Conservation (phyloP, 2,329 filamentous ascomycete genomes). For the Podosphaera fusca region DNA sequence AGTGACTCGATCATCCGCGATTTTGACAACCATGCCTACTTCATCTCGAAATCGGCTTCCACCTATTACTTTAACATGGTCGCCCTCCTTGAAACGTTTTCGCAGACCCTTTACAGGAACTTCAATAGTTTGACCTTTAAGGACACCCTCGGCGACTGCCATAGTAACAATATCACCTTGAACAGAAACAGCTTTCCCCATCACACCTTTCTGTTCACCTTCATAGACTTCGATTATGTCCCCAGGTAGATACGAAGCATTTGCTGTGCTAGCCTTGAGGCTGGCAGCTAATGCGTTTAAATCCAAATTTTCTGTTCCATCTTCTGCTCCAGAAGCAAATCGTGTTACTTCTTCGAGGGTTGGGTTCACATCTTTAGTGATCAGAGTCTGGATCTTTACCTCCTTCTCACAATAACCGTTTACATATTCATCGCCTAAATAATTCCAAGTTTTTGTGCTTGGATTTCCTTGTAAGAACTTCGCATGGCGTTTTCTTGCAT, state of each 20-base stretch:
- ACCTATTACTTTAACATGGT: constrained; percentile 96
- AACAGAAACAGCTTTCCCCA: constrained; percentile 66
- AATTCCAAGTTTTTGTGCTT: constrained; percentile 47
- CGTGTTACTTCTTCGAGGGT: constrained; percentile 87
- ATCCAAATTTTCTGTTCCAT: constrained; percentile 84
- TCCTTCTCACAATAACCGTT: constrained; percentile 88
- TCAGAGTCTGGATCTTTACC: constrained; percentile 68
- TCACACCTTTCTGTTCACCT: constrained; percentile 80
- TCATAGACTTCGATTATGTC: constrained; percentile 94
- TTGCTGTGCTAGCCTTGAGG: constrained; percentile 60
- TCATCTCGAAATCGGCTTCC: constrained; percentile 87
- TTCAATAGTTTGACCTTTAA: constrained; percentile 68
- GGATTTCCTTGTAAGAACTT: constrained; percentile 27
- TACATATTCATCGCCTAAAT: constrained; percentile 72
- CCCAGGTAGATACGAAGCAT: constrained; percentile 70
- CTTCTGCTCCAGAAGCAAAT: constrained; percentile 70
- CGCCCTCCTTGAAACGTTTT: constrained; percentile 79
- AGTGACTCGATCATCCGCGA: constrained; percentile 78
- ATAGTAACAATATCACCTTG: constrained; percentile 84
- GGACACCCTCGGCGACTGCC: constrained; percentile 57
- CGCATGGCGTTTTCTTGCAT: constrained; percentile 72
- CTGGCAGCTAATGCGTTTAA: constrained; percentile 76
- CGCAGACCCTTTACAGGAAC: constrained; percentile 79
- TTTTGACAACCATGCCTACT: constrained; percentile 89
- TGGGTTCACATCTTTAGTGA: constrained; percentile 78